A percentile compares a stretch with the other conserved stretches of the same genome.
Conservation (phyloP, 2,329 filamentous ascomycete genomes). For the Scorias spongiosa region DNA sequence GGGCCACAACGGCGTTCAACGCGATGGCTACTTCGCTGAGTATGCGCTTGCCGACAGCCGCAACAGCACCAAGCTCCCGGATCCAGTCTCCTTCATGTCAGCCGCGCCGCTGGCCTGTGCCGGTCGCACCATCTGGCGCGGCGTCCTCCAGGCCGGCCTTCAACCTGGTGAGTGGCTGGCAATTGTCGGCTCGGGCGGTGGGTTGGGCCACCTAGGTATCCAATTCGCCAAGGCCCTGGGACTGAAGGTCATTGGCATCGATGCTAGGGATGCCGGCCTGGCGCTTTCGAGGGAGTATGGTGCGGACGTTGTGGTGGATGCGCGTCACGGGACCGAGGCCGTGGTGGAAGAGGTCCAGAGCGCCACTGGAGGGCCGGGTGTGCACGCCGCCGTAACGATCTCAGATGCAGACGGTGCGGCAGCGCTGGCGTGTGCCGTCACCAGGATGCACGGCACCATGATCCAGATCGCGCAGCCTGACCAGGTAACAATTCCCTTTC, state of each 20-base stretch:
- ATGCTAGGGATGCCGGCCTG: constrained; percentile 40
- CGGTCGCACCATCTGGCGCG: constrained; percentile 36
- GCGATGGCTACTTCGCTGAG: constrained; percentile 42
- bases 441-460: constrained; percentile 43
- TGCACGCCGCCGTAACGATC: constrained; percentile 38
- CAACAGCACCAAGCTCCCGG: constrained; percentile 32
- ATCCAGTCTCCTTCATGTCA: constrained; percentile 32
- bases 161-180: constrained; percentile 24
- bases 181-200: constrained; percentile 26
- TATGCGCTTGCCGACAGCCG: constrained; percentile 38
- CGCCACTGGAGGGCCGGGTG: constrained; percentile 35
- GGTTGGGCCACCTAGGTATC: constrained; percentile 38
- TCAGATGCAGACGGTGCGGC: constrained; percentile 37
- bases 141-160: constrained; percentile 28
- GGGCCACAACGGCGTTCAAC: constrained; percentile 34
- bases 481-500: constrained; percentile 24
- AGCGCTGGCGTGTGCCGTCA: constrained; percentile 38
- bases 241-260: constrained; percentile 37
- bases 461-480: constrained; percentile 43
- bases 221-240: constrained; percentile 37
- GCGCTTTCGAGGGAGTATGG: constrained; percentile 32
- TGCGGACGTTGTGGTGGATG: constrained; percentile 39
- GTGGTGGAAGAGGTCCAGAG: constrained; percentile 33
- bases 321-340: constrained; percentile 30
- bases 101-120: constrained; percentile 45